phyloP scores from a whole-genome alignment of 345 rosid species.

The Brassica carinata region DNA sequence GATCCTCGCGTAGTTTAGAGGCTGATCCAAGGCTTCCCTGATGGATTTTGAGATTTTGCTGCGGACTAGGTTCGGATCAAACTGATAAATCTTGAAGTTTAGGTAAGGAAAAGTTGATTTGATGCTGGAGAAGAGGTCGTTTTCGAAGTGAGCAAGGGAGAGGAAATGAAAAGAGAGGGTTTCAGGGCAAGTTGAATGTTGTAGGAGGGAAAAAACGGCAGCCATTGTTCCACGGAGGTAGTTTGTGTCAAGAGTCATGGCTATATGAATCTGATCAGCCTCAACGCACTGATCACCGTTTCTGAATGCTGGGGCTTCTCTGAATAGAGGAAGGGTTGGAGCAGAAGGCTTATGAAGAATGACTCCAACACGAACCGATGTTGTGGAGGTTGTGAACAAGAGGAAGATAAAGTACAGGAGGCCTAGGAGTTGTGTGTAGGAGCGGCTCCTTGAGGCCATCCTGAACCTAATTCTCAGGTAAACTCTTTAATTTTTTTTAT shows the following conservation, averaged over 20 bases:
- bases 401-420: conserved; percentile 66
- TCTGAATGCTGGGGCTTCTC: conserved; percentile 60
- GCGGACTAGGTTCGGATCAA: conserved; percentile 53
- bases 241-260: conserved; percentile 74
- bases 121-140: conserved; percentile 50
- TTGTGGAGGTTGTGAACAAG: conserved; percentile 36
- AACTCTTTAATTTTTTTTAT: conserved; percentile 23
- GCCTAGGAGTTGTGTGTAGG: conserved; percentile 49
- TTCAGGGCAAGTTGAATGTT: conserved; percentile 62
- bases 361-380: conserved; percentile 44
- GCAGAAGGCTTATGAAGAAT: conserved; percentile 40
- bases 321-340: conserved; percentile 47
- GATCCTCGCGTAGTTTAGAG: conserved; percentile 66
- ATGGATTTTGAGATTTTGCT: conserved; percentile 62
- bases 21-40: conserved; percentile 67
- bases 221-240: conserved; percentile 78
- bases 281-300: conserved; percentile 50
- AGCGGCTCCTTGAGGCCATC: conserved; percentile 66
- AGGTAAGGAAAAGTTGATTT: conserved; percentile 61
- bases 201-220: conserved; percentile 59
- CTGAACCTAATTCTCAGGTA: conserved; percentile 46
- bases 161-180: conserved; percentile 70
- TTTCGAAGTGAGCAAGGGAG: conserved; percentile 44
- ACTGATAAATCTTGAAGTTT: conserved; percentile 53
- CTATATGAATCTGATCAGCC: conserved; percentile 49